Conservation (phyloP, 2,329 filamentous ascomycete species). For the Cercospora canescens region DNA sequence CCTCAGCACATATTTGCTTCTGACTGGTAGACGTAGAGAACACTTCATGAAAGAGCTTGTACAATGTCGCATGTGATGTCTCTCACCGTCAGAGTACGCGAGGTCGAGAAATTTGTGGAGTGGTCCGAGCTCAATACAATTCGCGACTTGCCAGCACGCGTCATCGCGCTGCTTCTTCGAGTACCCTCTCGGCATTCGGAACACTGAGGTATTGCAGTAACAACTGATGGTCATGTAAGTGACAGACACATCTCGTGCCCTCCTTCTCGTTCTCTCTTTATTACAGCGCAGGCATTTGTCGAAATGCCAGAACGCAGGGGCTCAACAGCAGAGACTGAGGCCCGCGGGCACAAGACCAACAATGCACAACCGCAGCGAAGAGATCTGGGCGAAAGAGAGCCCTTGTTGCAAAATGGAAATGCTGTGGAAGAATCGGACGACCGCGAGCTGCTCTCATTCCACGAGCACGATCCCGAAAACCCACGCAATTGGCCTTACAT, state of each 20-base stretch:
- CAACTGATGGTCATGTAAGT: not conserved
- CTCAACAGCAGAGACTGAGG: slow-evolving; percentile 6
- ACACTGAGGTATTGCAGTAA: not conserved
- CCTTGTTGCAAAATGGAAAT: slow-evolving; percentile 38
- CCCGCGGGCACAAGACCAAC: slow-evolving; percentile 2
- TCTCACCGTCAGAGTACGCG: not conserved
- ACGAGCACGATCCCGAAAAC: slow-evolving; percentile 43
- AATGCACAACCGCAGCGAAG: not conserved
- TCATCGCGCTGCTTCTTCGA: slow-evolving; percentile 2
- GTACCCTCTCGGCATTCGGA: not conserved
- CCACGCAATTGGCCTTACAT: slow-evolving; percentile 48
- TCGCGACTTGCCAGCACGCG: not conserved
- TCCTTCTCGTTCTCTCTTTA: not conserved
- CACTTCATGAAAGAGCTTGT: not conserved
- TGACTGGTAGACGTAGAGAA: not conserved
- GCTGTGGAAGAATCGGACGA: slow-evolving; percentile 37
- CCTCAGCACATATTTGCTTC: not conserved
- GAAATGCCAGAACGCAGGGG: slow-evolving; percentile 7
- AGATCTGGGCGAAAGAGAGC: slow-evolving; percentile 38
- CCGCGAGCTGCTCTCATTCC: slow-evolving; percentile 34
- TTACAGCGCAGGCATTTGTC: not conserved
- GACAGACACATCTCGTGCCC: not conserved
- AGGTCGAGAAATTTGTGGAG: not conserved
- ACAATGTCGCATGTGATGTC: not conserved
- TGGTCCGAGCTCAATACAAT: not conserved